Conservation (phyloP, 1,284 basidiomycete species). For the Pterula multifida region DNA sequence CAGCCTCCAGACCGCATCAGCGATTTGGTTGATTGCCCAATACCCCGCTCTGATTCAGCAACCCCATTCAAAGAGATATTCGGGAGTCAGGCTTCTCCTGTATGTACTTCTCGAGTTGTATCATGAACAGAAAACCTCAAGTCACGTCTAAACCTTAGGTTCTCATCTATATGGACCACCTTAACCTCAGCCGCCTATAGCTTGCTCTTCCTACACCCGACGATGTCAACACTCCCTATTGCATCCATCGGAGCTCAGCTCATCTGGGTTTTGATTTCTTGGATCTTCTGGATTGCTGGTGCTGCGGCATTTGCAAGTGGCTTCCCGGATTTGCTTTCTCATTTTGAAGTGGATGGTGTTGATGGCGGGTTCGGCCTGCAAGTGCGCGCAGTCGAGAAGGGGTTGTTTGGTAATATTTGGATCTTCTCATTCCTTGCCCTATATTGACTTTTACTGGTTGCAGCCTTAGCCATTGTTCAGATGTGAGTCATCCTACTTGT, state of each 20-base stretch:
- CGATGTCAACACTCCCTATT: constrained; percentile 34
- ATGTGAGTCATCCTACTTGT: neutral
- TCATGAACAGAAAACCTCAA: too few relatives aligned
- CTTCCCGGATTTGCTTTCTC: constrained; percentile 25
- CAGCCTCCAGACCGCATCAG: constrained; percentile 31
- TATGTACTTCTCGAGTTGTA: constrained; percentile 17
- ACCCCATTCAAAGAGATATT: constrained; percentile 27
- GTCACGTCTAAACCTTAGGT: constrained; percentile 30
- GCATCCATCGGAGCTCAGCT: constrained; percentile 44
- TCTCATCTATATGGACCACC: constrained; percentile 43
- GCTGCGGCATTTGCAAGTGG: constrained; percentile 34
- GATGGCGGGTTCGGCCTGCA: neutral
- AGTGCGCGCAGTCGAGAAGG: neutral
- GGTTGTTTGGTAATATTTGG: neutral
- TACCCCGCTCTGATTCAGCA: constrained; percentile 36
- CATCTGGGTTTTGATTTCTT: constrained; percentile 41
- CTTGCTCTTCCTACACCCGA: constrained; percentile 43
- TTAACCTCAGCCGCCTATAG: constrained; percentile 36
- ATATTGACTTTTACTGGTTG: neutral
- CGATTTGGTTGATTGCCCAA: constrained; percentile 43
- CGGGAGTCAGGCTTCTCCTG: constrained; percentile 33
- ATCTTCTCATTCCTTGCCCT: neutral
- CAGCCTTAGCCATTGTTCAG: constrained; percentile 1
- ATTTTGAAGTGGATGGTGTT: too few relatives aligned
- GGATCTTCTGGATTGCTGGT: constrained; percentile 44